These are phyloP conservation scores for Populus euphratica DNA, from an alignment of 345 rosid genomes.

Conservation along the genomic window DNA sequence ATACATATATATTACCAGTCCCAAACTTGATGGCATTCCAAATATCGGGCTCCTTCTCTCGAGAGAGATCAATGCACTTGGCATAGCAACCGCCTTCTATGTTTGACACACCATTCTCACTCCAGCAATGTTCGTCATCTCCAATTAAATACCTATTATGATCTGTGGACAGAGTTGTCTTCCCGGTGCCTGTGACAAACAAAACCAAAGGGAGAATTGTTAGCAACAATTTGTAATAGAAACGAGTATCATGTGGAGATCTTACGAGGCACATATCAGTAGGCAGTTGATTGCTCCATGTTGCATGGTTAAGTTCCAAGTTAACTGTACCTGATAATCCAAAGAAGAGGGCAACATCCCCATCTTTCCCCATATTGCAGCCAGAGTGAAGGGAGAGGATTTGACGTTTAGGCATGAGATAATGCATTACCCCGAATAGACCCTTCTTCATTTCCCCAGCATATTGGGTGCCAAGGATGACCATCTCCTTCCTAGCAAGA, in stretches of 20 bases:
- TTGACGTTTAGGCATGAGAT: conserved; percentile 96
- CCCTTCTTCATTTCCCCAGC: conserved; percentile 99
- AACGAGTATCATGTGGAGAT: conserved; percentile 2
- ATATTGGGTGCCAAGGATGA: conserved; percentile 93
- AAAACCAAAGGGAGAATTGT: neutral
- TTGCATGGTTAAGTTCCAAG: conserved; percentile 18
- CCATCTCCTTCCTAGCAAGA: conserved; percentile 95
- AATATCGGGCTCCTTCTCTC: conserved; percentile 94
- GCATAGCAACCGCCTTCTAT: conserved; percentile 99
- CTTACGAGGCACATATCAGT: conserved; percentile 24
- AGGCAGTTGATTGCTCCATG: conserved; percentile 17
- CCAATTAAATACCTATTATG: conserved; percentile 87
- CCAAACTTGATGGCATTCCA: conserved; percentile 98
- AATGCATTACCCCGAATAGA: conserved; percentile 93
- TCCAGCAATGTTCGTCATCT: conserved; percentile 97
- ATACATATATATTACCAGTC: conserved; percentile 42
- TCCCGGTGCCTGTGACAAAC: conserved; percentile 64
- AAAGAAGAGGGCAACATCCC: conserved; percentile 99
- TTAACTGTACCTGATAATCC: conserved; percentile 83
- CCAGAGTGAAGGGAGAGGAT: conserved; percentile 96
- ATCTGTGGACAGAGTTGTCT: conserved; percentile 96
- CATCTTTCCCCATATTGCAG: conserved; percentile 95
- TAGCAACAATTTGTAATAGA: neutral
- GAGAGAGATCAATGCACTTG: conserved; percentile 86
- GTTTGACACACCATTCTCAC: conserved; percentile 86